These are phyloP conservation scores for Phalaenopsis hybrid DNA, from an alignment of 116 monocot genomes.

Conservation along the genomic window DNA sequence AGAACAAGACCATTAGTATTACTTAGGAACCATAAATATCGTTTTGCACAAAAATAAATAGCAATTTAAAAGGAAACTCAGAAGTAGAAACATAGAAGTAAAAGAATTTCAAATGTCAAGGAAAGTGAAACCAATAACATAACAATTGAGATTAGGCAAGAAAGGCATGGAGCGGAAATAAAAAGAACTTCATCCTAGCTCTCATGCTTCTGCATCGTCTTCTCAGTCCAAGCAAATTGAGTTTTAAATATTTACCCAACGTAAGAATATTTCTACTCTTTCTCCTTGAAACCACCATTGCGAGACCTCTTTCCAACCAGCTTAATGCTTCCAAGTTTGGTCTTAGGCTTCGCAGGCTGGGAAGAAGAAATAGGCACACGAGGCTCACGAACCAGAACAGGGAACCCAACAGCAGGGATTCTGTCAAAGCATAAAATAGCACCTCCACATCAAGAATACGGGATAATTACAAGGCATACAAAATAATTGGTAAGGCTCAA, in stretches of 20 bases:
- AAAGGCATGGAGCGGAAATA: constrained; percentile 14
- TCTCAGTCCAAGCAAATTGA: constrained; percentile 13
- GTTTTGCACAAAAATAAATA: too few species aligned
- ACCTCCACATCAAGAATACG: background rate
- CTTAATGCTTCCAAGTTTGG: constrained; percentile 24
- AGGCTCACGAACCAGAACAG: constrained; percentile 90
- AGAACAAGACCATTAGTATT: too few species aligned
- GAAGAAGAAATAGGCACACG: constrained; percentile 47
- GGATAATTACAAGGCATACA: background rate
- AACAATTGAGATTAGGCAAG: background rate
- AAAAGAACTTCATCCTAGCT: constrained; percentile 33
- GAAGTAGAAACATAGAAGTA: background rate
- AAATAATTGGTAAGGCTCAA: background rate
- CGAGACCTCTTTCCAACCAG: constrained; percentile 39
- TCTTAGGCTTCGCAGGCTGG: constrained; percentile 23
- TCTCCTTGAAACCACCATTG: constrained; percentile 9
- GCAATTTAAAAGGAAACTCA: background rate
- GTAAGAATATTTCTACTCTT: constrained; percentile 23
- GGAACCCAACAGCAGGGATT: constrained; percentile 99
- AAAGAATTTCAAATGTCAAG: background rate
- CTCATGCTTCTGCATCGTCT: constrained; percentile 30
- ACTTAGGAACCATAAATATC: too few species aligned
- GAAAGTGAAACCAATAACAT: background rate
- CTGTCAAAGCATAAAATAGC: constrained; percentile 23
- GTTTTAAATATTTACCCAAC: constrained; percentile 2